These are phyloP conservation scores for Salpingoeca rosetta DNA, from an alignment of 78 protist genomes.

Conservation along the genomic window DNA sequence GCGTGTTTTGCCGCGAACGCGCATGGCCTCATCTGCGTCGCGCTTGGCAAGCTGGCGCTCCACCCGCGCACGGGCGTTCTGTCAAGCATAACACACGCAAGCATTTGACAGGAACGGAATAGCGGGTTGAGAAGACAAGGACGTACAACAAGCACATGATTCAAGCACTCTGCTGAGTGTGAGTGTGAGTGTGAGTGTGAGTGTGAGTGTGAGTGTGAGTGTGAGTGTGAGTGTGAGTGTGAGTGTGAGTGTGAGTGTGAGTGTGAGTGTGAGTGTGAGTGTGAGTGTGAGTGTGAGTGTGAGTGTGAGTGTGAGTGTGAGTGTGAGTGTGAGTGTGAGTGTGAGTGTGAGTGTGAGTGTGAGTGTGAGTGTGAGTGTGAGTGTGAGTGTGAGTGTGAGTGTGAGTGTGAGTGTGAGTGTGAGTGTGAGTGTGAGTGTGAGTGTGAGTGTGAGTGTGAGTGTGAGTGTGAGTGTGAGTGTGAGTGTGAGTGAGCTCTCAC, in stretches of 20 bases:
- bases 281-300: background rate
- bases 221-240: background rate
- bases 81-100: background rate
- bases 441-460: background rate
- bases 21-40: background rate
- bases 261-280: too few species aligned
- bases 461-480: too few species aligned
- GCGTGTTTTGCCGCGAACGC: background rate
- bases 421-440: background rate
- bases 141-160: too few species aligned
- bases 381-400: conserved; percentile 18
- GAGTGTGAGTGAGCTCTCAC: too few species aligned
- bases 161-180: background rate
- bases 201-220: background rate
- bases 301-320: background rate
- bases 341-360: conserved; percentile 17
- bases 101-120: background rate
- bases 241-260: background rate
- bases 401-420: conserved; percentile 14
- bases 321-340: conserved; percentile 6
- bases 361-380: conserved; percentile 15
- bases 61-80: background rate
- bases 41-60: background rate
- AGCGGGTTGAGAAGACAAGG: too few species aligned
- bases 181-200: background rate